A percentile compares a stretch with the other conserved stretches of the same genome.
These are phyloP conservation scores for Pseudopithomyces maydicus DNA, from an alignment of 2,329 filamentous ascomycete genomes.

Conservation along the genomic window DNA sequence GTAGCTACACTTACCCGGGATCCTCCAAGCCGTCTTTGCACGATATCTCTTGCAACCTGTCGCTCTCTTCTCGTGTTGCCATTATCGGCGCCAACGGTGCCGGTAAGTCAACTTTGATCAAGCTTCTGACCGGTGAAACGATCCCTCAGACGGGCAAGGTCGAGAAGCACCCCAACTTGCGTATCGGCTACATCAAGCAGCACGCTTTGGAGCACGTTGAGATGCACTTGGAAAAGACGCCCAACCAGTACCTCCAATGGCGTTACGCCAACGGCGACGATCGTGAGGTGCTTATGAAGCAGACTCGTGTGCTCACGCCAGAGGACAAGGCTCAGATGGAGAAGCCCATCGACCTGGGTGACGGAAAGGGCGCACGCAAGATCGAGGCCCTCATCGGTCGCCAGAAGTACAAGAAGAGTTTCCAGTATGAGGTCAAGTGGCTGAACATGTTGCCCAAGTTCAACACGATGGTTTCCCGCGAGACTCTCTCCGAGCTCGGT, in stretches of 20 bases:
- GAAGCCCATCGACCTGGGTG: conserved; percentile 81
- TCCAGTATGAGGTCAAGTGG: conserved; percentile 99
- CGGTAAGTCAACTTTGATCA: conserved; percentile 97
- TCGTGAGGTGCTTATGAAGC: conserved; percentile 95
- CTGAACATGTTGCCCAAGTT: conserved; percentile 83
- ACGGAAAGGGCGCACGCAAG: conserved; percentile 77
- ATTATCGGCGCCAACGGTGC: conserved; percentile 98
- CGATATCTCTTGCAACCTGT: conserved; percentile 86
- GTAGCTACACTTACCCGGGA: conserved; percentile 92
- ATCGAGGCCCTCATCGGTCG: conserved; percentile 91
- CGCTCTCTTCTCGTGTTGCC: conserved; percentile 88
- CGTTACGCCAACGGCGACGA: conserved; percentile 97
- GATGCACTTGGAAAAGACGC: conserved; percentile 99
- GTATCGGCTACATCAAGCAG: conserved; percentile 99
- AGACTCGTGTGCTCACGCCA: conserved; percentile 86
- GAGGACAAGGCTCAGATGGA: conserved; percentile 91
- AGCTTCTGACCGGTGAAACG: conserved; percentile 90
- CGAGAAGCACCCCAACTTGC: conserved; percentile 97
- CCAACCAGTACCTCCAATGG: conserved; percentile 99
- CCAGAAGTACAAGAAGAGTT: conserved; percentile 98
- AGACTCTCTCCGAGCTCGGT: conserved; percentile 83
- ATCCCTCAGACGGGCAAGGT: conserved; percentile 84
- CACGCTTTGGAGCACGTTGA: conserved; percentile 98
- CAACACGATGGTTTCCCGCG: conserved; percentile 91
- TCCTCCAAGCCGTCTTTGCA: conserved; percentile 82